phyloP scores from a whole-genome alignment of 2,329 filamentous ascomycete species.

The Knoxdaviesia capensis region DNA sequence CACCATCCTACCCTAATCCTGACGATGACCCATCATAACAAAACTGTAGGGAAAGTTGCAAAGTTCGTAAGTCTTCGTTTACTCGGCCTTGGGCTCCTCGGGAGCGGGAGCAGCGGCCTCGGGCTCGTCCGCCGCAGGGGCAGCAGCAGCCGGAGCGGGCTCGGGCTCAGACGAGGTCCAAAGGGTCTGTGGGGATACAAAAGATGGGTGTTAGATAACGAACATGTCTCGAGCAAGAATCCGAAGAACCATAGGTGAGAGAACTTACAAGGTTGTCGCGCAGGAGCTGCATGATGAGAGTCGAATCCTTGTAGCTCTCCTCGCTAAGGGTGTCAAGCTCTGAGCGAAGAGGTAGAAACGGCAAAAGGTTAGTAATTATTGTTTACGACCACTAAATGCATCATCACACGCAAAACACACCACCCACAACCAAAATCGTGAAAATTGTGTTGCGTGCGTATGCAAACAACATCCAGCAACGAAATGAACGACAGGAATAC shows the following conservation, averaged over 20 bases:
- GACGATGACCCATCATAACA: slow-evolving; percentile 18
- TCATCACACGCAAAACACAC: neutral
- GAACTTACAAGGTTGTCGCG: slow-evolving; percentile 75
- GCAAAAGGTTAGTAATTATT: slow-evolving; percentile 8
- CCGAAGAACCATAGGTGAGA: neutral
- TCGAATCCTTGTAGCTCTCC: slow-evolving; percentile 99
- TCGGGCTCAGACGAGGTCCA: slow-evolving; percentile 99
- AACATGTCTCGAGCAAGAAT: neutral
- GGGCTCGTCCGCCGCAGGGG: slow-evolving; percentile 26
- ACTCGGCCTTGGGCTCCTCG: slow-evolving; percentile 53
- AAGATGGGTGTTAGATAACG: slow-evolving; percentile 10
- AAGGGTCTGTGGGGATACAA: slow-evolving; percentile 50
- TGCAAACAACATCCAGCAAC: too few species aligned
- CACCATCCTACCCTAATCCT: slow-evolving; percentile 32
- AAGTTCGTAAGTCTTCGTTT: slow-evolving; percentile 13
- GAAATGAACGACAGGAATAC: neutral
- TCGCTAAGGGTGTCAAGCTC: slow-evolving; percentile 93
- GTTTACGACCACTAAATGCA: neutral
- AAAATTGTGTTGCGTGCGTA: neutral
- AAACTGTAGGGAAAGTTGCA: slow-evolving; percentile 2
- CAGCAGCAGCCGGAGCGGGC: slow-evolving; percentile 37
- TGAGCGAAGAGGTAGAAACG: slow-evolving; percentile 12
- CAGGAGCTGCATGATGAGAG: slow-evolving; percentile 95
- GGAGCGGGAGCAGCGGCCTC: slow-evolving; percentile 28
- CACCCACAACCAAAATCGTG: neutral